Evolutionary conservation across 768 basidiomycete species (phyloP).

Genomic region (Porpolomopsis calyptriformis): DNA sequence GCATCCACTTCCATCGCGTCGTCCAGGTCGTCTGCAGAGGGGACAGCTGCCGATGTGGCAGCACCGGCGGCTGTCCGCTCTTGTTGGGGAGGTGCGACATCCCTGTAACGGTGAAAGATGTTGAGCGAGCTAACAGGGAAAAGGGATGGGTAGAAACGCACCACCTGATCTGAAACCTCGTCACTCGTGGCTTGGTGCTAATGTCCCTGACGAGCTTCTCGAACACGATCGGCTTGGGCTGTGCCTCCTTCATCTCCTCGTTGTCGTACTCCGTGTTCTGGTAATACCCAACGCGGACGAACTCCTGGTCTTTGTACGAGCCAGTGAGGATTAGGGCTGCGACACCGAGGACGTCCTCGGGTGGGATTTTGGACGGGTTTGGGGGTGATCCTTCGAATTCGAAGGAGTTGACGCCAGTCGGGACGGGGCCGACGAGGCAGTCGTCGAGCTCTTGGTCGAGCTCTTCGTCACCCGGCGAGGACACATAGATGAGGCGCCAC

Average conservation of each 20-base stretch:
- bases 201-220: constrained; percentile 79
- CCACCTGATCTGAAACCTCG: constrained; percentile 86
- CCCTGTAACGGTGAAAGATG: constrained; percentile 32
- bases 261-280: constrained; percentile 99
- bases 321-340: constrained; percentile 96
- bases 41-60: constrained; percentile 61
- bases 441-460: constrained; percentile 97
- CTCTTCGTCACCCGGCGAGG: constrained; percentile 81
- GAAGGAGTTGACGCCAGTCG: constrained; percentile 93
- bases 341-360: constrained; percentile 88
- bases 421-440: constrained; percentile 95
- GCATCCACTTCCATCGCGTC: constrained; percentile 23
- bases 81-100: constrained; percentile 44
- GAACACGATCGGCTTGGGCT: constrained; percentile 59
- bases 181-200: constrained; percentile 86
- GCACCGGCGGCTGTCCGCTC: constrained; percentile 42
- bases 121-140: background rate
- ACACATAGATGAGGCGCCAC: constrained; percentile 96
- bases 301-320: constrained; percentile 93
- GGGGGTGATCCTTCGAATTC: constrained; percentile 89
- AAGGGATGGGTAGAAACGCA: constrained; percentile 23
- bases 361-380: constrained; percentile 71
- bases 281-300: constrained; percentile 98
- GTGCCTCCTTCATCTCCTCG: constrained; percentile 75
- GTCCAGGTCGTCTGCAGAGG: constrained; percentile 60